Base-by-base conservation (phyloP, 352 stramenopile genomes). In the Phytophthora cactorum region DNA sequence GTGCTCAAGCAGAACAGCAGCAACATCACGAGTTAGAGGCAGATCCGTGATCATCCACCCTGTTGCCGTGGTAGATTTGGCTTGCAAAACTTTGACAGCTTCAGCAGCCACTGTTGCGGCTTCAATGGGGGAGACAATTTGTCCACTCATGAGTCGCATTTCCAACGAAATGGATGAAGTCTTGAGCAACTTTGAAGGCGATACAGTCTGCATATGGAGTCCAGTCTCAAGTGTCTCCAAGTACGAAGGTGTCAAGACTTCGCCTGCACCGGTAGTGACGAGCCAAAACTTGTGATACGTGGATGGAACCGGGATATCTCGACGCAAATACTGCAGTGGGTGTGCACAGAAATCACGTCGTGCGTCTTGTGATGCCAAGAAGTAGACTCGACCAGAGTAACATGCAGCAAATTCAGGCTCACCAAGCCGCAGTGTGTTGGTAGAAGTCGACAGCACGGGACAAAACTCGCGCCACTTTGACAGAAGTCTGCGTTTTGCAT, bases 391-490 rank as follows among this genome's bases (percentile, higher is more conserved):
- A 1, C 76, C 80, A 4, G 62, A 75, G 31, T 81, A 89, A 15
- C 53, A 71, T 1, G 52, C 83, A 17, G 85, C 80, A 41, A 72
- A 84, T 15, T 59, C 50, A 5, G 83, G 80, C 52, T 78, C 70
- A 1, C 85, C 85, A 3, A 75, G 44, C 9, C 71, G 52, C 2
- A 86, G 52, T 4, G 54, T 60, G 0, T 65, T 61, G 11, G 57
- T 59, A 10, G 49, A 59, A 36, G 44, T 71, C 1, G 79, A 88
- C 12, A 70, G 57, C 2, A 92, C 85, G 9, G 82, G 63, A 46
- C 85, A 93, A 64, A 88, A 93, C 43, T 90, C 74, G 8, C 69
- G 73, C 85, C 85, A 93, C 0, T 70, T 81, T 1, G 82, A 89
- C 2, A 93, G 56, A 14, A 63, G 8, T 59, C 69, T 41, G 4